Conservation (phyloP, 163 green algal species). For the Scenedesmus sp. region DNA sequence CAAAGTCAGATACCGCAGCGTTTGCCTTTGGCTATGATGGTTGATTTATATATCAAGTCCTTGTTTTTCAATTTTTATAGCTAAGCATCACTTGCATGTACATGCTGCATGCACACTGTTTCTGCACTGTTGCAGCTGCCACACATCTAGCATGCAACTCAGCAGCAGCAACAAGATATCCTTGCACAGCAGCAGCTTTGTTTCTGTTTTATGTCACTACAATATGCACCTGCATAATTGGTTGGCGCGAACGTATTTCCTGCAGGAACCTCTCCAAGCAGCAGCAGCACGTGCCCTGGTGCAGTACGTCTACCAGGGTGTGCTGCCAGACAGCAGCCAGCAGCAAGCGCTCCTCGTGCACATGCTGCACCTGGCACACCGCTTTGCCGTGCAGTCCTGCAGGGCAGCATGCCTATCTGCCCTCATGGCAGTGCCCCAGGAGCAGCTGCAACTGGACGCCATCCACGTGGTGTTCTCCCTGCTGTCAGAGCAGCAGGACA, state of each 20-base stretch:
- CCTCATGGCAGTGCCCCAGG: constrained; percentile 28
- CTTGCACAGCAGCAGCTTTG: background rate
- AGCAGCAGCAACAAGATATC: background rate
- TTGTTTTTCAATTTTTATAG: background rate
- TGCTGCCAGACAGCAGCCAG: background rate
- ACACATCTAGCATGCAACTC: background rate
- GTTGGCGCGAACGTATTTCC: background rate
- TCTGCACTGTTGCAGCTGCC: background rate
- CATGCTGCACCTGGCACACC: constrained; percentile 38
- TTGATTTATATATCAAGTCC: too few relatives aligned
- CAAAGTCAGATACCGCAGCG: background rate
- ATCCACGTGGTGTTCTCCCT: constrained; percentile 17
- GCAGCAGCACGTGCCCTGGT: constrained; percentile 29
- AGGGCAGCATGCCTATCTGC: background rate
- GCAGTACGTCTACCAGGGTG: constrained; percentile 35
- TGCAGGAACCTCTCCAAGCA: constrained; percentile 6
- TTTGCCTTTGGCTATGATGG: background rate
- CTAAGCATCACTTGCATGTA: background rate
- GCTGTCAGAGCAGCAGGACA: background rate
- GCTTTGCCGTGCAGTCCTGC: constrained; percentile 6
- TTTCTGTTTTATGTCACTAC: background rate
- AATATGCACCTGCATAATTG: background rate
- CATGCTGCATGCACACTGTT: background rate
- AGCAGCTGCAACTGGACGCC: background rate
- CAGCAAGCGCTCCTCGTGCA: constrained; percentile 34